These are phyloP conservation scores for Stenogyne calaminthoides DNA, from an alignment of 305 asterid species.

Conservation along the genomic window DNA sequence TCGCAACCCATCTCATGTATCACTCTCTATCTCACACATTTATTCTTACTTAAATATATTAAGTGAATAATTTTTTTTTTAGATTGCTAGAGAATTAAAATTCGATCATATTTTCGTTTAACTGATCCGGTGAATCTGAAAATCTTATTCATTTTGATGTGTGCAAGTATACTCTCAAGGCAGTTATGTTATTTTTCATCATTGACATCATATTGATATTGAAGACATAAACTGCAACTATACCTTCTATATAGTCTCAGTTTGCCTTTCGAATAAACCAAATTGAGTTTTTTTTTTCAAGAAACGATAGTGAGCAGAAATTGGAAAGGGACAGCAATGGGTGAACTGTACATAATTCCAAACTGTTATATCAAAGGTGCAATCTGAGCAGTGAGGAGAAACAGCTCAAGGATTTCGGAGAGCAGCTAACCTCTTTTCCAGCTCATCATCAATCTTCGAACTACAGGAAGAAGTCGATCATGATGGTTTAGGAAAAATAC, in stretches of 20 bases:
- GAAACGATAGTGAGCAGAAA: not conserved
- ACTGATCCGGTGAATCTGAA: too few species aligned
- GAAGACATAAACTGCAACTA: not conserved
- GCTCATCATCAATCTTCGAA: slow-evolving; percentile 59
- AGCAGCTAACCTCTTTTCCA: slow-evolving; percentile 67
- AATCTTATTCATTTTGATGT: too few species aligned
- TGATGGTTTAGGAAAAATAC: not conserved
- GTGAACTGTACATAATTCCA: slow-evolving; percentile 4
- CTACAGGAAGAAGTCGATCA: slow-evolving; percentile 35
- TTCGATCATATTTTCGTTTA: too few species aligned
- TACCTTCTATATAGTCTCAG: not conserved
- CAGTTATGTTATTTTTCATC: too few species aligned
- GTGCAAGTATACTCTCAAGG: too few species aligned
- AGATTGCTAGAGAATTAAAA: too few species aligned
- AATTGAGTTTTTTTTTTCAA: not conserved
- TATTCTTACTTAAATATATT: too few species aligned
- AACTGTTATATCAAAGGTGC: not conserved
- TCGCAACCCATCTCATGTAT: too few species aligned
- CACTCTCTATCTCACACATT: too few species aligned
- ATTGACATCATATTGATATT: not conserved
- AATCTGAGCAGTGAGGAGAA: not conserved
- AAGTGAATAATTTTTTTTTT: too few species aligned
- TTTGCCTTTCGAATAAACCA: not conserved
- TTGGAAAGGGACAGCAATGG: not conserved
- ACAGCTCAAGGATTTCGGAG: slow-evolving; percentile 57